phyloP scores from a whole-genome alignment of 306 rosid genomes.

The Potentilla sterilis region DNA sequence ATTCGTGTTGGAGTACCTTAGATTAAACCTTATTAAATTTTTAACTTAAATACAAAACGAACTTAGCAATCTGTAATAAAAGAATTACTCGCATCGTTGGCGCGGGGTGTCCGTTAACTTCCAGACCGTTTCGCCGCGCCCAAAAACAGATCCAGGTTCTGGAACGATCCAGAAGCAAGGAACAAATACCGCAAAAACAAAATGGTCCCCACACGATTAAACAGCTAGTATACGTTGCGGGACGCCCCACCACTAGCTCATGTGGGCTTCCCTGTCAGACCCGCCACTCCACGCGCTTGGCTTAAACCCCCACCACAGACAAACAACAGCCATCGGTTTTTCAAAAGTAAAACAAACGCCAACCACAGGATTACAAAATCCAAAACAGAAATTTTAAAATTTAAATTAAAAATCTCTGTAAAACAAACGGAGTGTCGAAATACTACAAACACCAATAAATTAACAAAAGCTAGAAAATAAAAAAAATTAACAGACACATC shows the following conservation, averaged over 20 bases:
- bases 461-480: not conserved
- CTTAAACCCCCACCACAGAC: not conserved
- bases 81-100: not conserved
- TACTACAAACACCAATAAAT: constrained; percentile 8
- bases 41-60: no score
- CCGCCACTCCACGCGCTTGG: constrained; percentile 17
- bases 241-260: constrained; percentile 17
- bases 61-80: no score
- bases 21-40: no score
- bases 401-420: constrained; percentile 22
- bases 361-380: constrained; percentile 3
- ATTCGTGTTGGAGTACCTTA: no score
- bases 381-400: constrained; percentile 25
- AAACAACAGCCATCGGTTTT: constrained; percentile 8
- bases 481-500: not conserved
- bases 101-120: not conserved
- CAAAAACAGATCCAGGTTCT: constrained; percentile 20
- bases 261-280: constrained; percentile 25
- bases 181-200: not conserved
- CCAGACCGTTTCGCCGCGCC: constrained; percentile 32
- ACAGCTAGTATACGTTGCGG: not conserved
- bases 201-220: constrained; percentile 17
- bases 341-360: not conserved
- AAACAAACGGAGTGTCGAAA: constrained; percentile 25
- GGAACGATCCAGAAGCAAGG: constrained; percentile 19